phyloP scores from a whole-genome alignment of 2,329 filamentous ascomycete species.

The Sporothrix euskadiensis region DNA sequence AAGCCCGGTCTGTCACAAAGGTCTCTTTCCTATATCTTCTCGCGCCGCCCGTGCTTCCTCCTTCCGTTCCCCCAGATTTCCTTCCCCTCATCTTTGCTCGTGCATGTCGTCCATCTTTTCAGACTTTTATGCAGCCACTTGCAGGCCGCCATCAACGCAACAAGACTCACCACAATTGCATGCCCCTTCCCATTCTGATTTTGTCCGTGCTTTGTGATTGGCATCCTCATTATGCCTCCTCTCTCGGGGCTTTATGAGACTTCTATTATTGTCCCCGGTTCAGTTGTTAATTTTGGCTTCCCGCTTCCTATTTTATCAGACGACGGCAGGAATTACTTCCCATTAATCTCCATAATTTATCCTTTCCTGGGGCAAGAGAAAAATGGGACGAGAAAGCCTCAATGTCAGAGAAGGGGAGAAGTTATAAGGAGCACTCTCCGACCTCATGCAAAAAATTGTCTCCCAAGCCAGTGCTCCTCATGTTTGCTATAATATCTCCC shows the following conservation, averaged over 20 bases:
- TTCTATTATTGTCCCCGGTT: slow-evolving; percentile 14
- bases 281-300: not conserved
- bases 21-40: not conserved
- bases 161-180: not conserved
- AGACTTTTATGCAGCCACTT: not conserved
- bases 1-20: not conserved
- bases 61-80: slow-evolving; percentile 3
- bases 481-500: not conserved
- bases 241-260: not conserved
- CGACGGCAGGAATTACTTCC: slow-evolving; percentile 7
- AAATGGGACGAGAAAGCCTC: not conserved
- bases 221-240: not conserved
- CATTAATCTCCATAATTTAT: not conserved
- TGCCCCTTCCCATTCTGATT: too few relatives aligned
- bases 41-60: slow-evolving; percentile 6
- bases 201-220: not conserved
- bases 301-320: not conserved
- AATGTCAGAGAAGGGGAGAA: not conserved
- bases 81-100: not conserved
- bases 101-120: not conserved
- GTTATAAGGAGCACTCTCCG: not conserved
- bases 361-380: not conserved
- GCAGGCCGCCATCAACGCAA: not conserved
- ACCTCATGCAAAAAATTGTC: not conserved
- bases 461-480: not conserved